Base-by-base conservation (phyloP, 1,284 basidiomycete species). In the Leccinum subrobustum region DNA sequence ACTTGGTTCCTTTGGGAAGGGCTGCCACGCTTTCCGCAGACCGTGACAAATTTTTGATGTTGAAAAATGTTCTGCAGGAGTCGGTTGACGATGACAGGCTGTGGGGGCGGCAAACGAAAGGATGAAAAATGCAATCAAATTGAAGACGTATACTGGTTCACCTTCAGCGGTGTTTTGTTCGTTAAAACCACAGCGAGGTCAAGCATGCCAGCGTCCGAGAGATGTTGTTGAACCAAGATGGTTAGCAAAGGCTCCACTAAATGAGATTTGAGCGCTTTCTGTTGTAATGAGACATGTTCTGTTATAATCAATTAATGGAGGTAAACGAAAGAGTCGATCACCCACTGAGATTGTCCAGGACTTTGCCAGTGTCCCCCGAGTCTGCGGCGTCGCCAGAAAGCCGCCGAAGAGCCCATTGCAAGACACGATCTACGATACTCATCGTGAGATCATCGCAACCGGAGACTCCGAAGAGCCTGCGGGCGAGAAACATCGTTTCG, bases 201-300 rank as follows among this genome's bases (percentile, higher is more conserved):
- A 6, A 93, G 67, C 7, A 80, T 81, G 9, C 67, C 64, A 0
- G 66, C 47, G 52, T 82, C 78, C 0, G 75, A 69, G 11, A 95
- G 73, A 14, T 84, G 80, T 62, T 84, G 79, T 66, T 88, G 88
- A 39, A 92, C 77, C 2, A 85, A 80, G 0, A 86, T 84, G 6
- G 83, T 82, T 37, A 96, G 69, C 25, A 94, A 76, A 0, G 92
- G 88, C 62, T 98, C 95, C 0, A 85, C 86, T 6, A 90, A 73
- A 64, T 89, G 83, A 1, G 80, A 65, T 63, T 88, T 89, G 39
- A 86, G 73, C 50, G 65, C 63, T 18, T 73, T 63, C 5, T 74
- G 65, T 3, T 54, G 64, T 54, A 65, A 66, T 18, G 75, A 55
- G 29, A 83, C 61, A 7, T 59, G 55, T 16, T 67, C 79, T 79